Evolutionary conservation across 208 protist genomes (phyloP), one percentile per base, ranked within the genome.

Genomic region (Polymyxa betae): DNA sequence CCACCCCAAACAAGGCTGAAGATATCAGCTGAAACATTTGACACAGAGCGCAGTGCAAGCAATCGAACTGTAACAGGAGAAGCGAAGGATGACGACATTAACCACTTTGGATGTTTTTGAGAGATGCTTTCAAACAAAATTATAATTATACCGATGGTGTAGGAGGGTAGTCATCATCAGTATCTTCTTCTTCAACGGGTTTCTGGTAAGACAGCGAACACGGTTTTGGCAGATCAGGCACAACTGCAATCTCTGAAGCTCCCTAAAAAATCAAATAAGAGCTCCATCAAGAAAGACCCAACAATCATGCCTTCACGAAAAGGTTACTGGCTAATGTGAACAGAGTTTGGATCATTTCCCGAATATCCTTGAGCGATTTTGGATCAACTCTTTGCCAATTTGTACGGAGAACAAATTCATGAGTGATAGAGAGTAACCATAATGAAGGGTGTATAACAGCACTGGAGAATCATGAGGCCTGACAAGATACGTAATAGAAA

Each of bases 401-500:
- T 66, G 54, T 66, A 66, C 54, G 54, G 54, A 66, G 16, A 29
- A 66, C 54, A 66, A 66, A 66, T 66, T 66, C 54, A 66, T 66
- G 54, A 16, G 54, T 66, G 29, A 66, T 66, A 29, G 54, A 66
- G 20, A 66, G 54, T 29, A 66, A 66, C 54, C 54, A 66, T 16
- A 66, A 32, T n/a, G n/a, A n/a, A n/a, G n/a, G n/a, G n/a, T n/a
- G n/a, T n/a, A n/a, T n/a, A n/a, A n/a, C n/a, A n/a, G n/a, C n/a
- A n/a, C n/a, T n/a, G n/a, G n/a, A n/a, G n/a, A n/a, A n/a, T n/a
- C n/a, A n/a, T n/a, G n/a, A n/a, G n/a, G n/a, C n/a, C n/a, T n/a
- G n/a, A n/a, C n/a, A n/a, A n/a, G n/a, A n/a, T n/a, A n/a, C n/a
- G n/a, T n/a, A n/a, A n/a, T n/a, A n/a, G n/a, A n/a, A n/a, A n/a